These are phyloP conservation scores for Clarireedia sp. DNA, from an alignment of 2,329 filamentous ascomycete genomes.

Conservation along the genomic window DNA sequence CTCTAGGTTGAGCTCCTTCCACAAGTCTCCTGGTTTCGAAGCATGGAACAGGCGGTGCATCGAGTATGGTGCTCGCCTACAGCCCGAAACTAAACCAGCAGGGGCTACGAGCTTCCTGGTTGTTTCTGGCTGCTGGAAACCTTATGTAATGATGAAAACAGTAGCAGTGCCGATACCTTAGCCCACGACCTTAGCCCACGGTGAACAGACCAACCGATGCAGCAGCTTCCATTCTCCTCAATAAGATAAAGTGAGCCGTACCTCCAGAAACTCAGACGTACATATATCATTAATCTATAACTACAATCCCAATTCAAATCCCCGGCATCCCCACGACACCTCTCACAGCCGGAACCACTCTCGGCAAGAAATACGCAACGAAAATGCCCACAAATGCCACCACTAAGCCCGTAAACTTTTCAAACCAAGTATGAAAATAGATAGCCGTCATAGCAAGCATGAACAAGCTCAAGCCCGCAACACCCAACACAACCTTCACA, in stretches of 20 bases:
- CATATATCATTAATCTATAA: neutral
- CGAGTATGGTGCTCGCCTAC: no score
- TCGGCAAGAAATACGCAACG: conserved; percentile 42
- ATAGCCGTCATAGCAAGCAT: conserved; percentile 98
- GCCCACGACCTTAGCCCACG: neutral
- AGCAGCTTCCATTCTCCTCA: neutral
- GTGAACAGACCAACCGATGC: neutral
- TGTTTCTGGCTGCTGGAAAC: neutral
- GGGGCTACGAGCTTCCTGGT: neutral
- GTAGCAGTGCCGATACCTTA: neutral
- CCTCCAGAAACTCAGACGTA: neutral
- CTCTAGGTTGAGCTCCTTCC: no score
- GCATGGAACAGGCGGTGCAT: no score
- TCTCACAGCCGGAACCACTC: conserved; percentile 36
- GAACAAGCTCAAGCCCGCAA: conserved; percentile 73
- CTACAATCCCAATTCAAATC: conserved; percentile 11
- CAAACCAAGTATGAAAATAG: conserved; percentile 98
- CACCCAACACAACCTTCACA: conserved; percentile 48
- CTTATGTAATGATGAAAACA: neutral
- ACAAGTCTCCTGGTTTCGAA: no score
- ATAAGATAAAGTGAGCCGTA: neutral
- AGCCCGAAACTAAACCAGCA: no score
- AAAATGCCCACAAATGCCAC: conserved; percentile 42
- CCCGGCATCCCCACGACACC: conserved; percentile 39
- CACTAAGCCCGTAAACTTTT: conserved; percentile 58